Percentiles rank a stretch among this genome's conserved stretches.
phyloP scores from a whole-genome alignment of 208 protist species.

The Jaenimonas drosophilae region DNA sequence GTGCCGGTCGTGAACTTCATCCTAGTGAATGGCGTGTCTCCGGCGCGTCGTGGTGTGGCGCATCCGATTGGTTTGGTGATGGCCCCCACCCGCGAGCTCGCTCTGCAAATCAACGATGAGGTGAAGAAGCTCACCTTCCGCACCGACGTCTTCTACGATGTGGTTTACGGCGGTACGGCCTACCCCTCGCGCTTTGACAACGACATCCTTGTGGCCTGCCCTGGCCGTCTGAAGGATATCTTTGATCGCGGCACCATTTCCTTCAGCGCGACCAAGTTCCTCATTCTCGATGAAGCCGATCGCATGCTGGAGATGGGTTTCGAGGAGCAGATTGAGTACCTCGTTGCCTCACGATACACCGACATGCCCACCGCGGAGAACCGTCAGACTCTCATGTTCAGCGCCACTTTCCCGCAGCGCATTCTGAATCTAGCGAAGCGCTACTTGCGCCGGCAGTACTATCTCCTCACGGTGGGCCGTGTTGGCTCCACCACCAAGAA shows the following conservation, averaged over 20 bases:
- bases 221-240: constrained; percentile 84
- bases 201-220: constrained; percentile 91
- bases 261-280: constrained; percentile 84
- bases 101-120: constrained; percentile 95
- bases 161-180: constrained; percentile 96
- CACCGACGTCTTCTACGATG: constrained; percentile 88
- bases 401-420: constrained; percentile 97
- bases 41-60: constrained; percentile 33
- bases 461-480: constrained; percentile 95
- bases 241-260: constrained; percentile 76
- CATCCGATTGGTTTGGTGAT: constrained; percentile 87
- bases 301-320: constrained; percentile 99
- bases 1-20: constrained; percentile 95
- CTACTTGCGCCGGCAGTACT: constrained; percentile 94
- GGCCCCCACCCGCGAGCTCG: constrained; percentile 95
- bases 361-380: constrained; percentile 90
- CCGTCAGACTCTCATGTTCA: constrained; percentile 99
- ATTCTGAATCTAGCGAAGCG: constrained; percentile 96
- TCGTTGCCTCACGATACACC: constrained; percentile 89
- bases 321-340: constrained; percentile 97
- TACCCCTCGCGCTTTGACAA: constrained; percentile 91
- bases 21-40: constrained; percentile 77
- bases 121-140: constrained; percentile 93
- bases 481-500: constrained; percentile 96
- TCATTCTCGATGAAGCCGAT: constrained; percentile 97